A percentile compares a stretch with the other conserved stretches of the same genome.
These are phyloP conservation scores for Apophysomyces elegans DNA, from an alignment of 371 early-diverging fungal species.

Conservation along the genomic window DNA sequence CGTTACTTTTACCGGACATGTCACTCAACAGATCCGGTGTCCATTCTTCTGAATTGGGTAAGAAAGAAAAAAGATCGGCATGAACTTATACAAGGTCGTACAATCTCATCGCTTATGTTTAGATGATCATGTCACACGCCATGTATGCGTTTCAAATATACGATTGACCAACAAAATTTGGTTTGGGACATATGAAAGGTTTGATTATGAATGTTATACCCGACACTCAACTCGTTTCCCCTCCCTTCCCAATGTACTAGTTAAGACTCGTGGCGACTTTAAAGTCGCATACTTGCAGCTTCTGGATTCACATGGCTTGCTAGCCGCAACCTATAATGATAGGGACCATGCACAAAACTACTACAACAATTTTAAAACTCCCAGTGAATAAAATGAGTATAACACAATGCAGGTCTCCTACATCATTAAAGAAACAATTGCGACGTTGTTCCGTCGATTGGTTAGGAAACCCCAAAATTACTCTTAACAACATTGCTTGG, in stretches of 20 bases:
- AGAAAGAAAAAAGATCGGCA: not conserved
- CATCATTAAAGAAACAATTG: no score
- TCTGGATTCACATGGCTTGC: not conserved
- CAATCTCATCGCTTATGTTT: not conserved
- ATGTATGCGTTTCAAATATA: not conserved
- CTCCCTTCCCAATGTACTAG: not conserved
- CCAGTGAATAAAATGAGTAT: no score
- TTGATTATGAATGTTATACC: not conserved
- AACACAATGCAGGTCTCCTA: no score
- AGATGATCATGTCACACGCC: not conserved
- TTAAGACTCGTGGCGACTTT: not conserved
- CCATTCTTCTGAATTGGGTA: not conserved
- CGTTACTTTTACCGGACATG: not conserved
- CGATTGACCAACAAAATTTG: not conserved
- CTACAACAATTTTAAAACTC: not conserved
- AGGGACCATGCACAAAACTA: not conserved
- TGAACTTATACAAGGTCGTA: no score
- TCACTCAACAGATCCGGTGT: not conserved
- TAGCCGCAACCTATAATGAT: constrained; percentile 18
- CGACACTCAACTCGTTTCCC: no score
- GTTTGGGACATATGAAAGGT: not conserved
- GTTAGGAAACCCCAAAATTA: no score
- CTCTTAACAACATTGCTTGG: no score
- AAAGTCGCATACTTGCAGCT: no score
- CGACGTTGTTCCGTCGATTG: no score